These are phyloP conservation scores for Pseudozyma thailandica DNA, from an alignment of 1,284 basidiomycete species.

Conservation along the genomic window DNA sequence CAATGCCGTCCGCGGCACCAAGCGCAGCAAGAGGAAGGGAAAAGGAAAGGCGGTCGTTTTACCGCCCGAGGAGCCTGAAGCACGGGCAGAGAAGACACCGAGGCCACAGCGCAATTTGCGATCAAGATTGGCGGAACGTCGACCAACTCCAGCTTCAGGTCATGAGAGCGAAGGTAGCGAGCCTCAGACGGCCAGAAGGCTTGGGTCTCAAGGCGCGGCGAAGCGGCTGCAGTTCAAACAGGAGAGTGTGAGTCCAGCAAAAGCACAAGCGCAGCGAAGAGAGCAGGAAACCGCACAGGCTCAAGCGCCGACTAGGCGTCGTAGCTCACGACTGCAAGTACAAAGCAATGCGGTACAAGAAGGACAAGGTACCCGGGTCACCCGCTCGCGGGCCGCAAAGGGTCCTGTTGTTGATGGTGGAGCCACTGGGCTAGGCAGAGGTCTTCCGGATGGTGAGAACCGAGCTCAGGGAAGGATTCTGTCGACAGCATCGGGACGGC, in stretches of 20 bases:
- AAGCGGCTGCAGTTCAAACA: conserved; percentile 24
- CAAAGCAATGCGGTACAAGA: not conserved
- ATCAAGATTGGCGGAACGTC: conserved; percentile 8
- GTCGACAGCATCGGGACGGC: conserved; percentile 31
- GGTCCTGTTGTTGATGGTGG: conserved; percentile 1
- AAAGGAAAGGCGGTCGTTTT: not conserved
- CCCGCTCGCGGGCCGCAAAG: conserved; percentile 5
- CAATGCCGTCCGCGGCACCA: conserved; percentile 9
- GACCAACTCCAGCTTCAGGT: not conserved
- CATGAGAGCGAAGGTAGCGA: not conserved
- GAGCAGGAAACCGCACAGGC: not conserved
- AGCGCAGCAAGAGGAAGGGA: conserved; percentile 8
- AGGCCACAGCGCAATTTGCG: conserved; percentile 27
- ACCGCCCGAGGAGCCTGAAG: conserved; percentile 1
- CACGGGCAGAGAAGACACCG: conserved; percentile 5
- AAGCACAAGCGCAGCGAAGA: conserved; percentile 9
- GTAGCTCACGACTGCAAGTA: not conserved
- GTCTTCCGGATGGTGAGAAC: conserved; percentile 9
- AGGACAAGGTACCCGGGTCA: not conserved
- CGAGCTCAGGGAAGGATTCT: conserved; percentile 13
- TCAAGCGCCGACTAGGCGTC: conserved; percentile 1
- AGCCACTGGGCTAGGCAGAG: conserved; percentile 26
- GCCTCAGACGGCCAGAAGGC: conserved; percentile 21
- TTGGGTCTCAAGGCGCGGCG: conserved; percentile 10
- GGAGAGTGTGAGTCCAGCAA: conserved; percentile 26